Evolutionary conservation across 495 filamentous ascomycete genomes (phyloP).

Genomic region (Talaromyces ruber): DNA sequence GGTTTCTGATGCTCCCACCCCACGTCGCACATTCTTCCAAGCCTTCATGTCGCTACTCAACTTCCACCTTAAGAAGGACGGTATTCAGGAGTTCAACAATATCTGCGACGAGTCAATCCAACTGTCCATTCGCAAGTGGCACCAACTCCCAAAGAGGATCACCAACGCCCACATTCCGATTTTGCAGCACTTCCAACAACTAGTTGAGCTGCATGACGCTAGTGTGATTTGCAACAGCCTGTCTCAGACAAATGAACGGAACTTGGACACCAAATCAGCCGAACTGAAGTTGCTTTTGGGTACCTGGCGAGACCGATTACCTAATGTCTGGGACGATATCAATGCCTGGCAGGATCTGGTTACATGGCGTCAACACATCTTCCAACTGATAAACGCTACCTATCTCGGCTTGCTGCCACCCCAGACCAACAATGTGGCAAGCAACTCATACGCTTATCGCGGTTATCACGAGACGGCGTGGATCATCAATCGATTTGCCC

Average conservation of each 20-base stretch:
- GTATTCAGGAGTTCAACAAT: conserved; percentile 68
- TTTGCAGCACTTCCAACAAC: conserved; percentile 93
- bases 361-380: conserved; percentile 98
- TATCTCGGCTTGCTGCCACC: conserved; percentile 82
- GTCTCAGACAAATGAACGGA: conserved; percentile 68
- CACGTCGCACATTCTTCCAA: conserved; percentile 89
- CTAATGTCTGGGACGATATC: conserved; percentile 99
- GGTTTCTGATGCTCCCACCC: conserved; percentile 93
- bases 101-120: conserved; percentile 95
- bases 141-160: conserved; percentile 85
- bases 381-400: conserved; percentile 89
- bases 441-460: conserved; percentile 90
- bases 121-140: conserved; percentile 94
- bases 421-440: conserved; percentile 65
- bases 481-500: conserved; percentile 99
- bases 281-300: conserved; percentile 91
- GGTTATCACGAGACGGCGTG: conserved; percentile 98
- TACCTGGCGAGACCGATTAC: conserved; percentile 91
- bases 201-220: conserved; percentile 97
- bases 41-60: conserved; percentile 95
- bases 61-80: conserved; percentile 80
- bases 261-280: conserved; percentile 88
- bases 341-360: conserved; percentile 98
- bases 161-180: conserved; percentile 95
- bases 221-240: conserved; percentile 91